A percentile compares a stretch with the other conserved stretches of the same genome.
Conservation (phyloP, 108 stramenopile genomes). For the Pinguiococcus pyrenoidosus region DNA sequence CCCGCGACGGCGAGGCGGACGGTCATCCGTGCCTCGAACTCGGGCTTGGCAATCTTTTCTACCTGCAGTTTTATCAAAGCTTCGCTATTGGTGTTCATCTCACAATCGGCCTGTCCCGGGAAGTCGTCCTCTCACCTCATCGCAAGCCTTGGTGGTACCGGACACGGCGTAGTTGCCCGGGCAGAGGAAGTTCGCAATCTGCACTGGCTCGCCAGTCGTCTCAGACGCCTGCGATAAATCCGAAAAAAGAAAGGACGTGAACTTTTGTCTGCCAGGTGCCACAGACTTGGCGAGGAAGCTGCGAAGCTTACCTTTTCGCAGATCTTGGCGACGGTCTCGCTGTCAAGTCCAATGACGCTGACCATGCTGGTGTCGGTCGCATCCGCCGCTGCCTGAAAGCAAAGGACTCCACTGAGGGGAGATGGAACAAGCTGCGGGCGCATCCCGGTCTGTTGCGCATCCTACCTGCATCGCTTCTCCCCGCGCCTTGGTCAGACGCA, state of each 20-base stretch:
- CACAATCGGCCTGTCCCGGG: not conserved
- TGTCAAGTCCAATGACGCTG: conserved; percentile 81
- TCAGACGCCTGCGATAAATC: conserved; percentile 56
- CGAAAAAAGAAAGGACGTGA: too few species aligned
- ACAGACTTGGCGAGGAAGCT: too few species aligned
- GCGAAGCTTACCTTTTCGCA: too few species aligned
- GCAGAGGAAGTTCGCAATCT: conserved; percentile 89
- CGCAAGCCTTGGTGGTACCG: conserved; percentile 69
- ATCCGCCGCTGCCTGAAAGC: conserved; percentile 89
- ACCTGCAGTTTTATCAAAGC: too few species aligned
- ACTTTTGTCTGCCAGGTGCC: too few species aligned
- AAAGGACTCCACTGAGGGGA: too few species aligned
- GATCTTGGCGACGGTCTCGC: conserved; percentile 64
- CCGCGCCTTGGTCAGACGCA: conserved; percentile 80
- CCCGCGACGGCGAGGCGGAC: conserved; percentile 92
- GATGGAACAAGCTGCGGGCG: too few species aligned
- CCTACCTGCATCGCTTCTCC: conserved; percentile 92
- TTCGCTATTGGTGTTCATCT: too few species aligned
- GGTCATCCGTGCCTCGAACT: conserved; percentile 92
- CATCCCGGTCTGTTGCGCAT: too few species aligned
- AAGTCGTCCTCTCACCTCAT: conserved; percentile 29
- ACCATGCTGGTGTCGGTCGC: conserved; percentile 84
- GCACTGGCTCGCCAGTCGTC: conserved; percentile 38
- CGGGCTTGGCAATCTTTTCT: conserved; percentile 83
- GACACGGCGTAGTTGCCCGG: conserved; percentile 91